Evolutionary conservation across 345 rosid species (phyloP).

Genomic region (Noccaea caerulescens): DNA sequence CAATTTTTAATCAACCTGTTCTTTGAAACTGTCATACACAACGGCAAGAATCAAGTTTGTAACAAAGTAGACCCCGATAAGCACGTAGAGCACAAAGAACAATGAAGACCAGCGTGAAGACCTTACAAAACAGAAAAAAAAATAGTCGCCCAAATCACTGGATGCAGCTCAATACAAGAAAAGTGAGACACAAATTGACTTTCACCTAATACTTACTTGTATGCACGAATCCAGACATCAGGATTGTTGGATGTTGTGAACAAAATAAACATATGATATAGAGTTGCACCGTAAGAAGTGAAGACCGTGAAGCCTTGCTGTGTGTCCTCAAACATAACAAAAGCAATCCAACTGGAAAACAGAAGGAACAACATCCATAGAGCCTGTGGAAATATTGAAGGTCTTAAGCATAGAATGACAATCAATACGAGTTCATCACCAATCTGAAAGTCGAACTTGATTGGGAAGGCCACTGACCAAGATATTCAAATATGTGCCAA

Average conservation of each 20-base stretch:
- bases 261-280: conserved; percentile 86
- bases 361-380: conserved; percentile 84
- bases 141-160: conserved; percentile 19
- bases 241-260: conserved; percentile 99
- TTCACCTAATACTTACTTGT: conserved; percentile 72
- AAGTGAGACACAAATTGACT: conserved; percentile 3
- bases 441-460: conserved; percentile 23
- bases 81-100: conserved; percentile 80
- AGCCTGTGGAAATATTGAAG: conserved; percentile 66
- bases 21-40: conserved; percentile 92
- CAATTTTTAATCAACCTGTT: conserved; percentile 60
- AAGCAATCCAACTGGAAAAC: conserved; percentile 92
- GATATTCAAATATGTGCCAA: conserved; percentile 77
- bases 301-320: conserved; percentile 69
- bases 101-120: conserved; percentile 84
- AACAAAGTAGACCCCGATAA: conserved; percentile 93
- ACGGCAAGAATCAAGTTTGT: conserved; percentile 98
- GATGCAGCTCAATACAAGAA: conserved; percentile 31
- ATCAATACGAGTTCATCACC: conserved; percentile 19
- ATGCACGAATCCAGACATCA: conserved; percentile 98
- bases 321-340: conserved; percentile 98
- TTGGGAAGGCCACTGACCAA: conserved; percentile 63
- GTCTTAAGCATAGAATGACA: conserved; percentile 16
- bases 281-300: conserved; percentile 76
- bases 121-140: conserved; percentile 54